Evolutionary conservation across 768 basidiomycete species (phyloP), one percentile per base, ranked within the genome.

Genomic region (Podaxis sp.): DNA sequence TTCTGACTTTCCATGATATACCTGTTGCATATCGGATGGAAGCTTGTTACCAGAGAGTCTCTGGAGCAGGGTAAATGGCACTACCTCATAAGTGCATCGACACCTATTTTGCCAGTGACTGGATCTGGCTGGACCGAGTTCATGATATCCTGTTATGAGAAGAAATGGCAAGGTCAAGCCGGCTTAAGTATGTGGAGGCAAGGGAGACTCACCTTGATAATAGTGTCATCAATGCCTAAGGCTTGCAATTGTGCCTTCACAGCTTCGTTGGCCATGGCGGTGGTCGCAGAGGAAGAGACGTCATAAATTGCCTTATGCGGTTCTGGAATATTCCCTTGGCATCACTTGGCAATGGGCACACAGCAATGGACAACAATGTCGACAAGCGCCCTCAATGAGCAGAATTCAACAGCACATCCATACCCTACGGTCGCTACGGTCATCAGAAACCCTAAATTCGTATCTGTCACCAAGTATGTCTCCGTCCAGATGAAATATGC

Each of bases 51-150:
- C 47, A 28, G 21, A 44, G 18, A 42, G 9, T 18, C 4, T 5
- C 14, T 44, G 25, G 10, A 23, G 23, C 16, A 40, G n/a, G 23
- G 28, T 47, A 23, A 42, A 42, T 42, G 42, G 4, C 21, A 14
- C 6, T 42, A 64, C 63, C 50, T 64, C 44, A 64, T 61, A 35
- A 64, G 35, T 27, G 61, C 61, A 28, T 55, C 61, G 32, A 61
- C 56, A 23, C 61, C 61, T 40, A 64, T 48, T 35, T 46, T 58
- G 4, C 63, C 63, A 18, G 63, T 64, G 10, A 64, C 52, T 14
- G 63, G 63, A 37, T 64, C 63, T 27, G 63, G 63, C 16, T 55
- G 38, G n/a, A 61, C 59, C 11, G 59, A 53, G n/a, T 46, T 52
- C 51, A 60, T 60, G 51, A 60, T 60, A 36, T 60, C 59, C 59